Percentiles rank a stretch among this genome's conserved stretches.
Conservation (phyloP, 805 yeast genomes). For the Alloascoidea hylecoeti region DNA sequence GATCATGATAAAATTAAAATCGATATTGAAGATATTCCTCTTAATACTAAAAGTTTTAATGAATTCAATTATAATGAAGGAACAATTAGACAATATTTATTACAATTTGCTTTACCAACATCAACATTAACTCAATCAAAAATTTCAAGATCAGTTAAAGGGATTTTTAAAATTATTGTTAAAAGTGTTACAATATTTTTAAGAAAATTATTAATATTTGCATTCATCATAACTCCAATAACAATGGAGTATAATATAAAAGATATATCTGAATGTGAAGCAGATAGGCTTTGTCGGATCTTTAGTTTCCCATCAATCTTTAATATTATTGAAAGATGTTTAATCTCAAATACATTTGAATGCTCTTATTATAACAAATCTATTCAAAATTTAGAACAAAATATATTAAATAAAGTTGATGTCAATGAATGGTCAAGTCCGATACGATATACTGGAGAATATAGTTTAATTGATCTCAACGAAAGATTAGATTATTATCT, state of each 20-base stretch:
- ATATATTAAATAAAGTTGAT: no score
- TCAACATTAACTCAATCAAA: no score
- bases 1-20: no score
- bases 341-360: background rate
- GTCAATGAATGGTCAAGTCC: no score
- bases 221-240: background rate
- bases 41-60: no score
- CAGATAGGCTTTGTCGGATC: background rate
- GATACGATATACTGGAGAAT: conserved; percentile 1
- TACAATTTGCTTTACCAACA: no score
- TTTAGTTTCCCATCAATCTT: background rate
- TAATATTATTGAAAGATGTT: background rate
- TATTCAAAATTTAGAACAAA: no score
- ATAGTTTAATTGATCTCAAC: background rate
- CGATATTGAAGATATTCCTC: no score
- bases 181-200: background rate
- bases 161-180: background rate
- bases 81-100: no score
- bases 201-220: background rate
- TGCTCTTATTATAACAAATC: background rate
- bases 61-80: no score
- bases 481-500: background rate
- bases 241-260: background rate
- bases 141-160: no score
- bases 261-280: no score